These are phyloP conservation scores for Aureobasidium subglaciale DNA, from an alignment of 2,329 filamentous ascomycete genomes.

Conservation along the genomic window DNA sequence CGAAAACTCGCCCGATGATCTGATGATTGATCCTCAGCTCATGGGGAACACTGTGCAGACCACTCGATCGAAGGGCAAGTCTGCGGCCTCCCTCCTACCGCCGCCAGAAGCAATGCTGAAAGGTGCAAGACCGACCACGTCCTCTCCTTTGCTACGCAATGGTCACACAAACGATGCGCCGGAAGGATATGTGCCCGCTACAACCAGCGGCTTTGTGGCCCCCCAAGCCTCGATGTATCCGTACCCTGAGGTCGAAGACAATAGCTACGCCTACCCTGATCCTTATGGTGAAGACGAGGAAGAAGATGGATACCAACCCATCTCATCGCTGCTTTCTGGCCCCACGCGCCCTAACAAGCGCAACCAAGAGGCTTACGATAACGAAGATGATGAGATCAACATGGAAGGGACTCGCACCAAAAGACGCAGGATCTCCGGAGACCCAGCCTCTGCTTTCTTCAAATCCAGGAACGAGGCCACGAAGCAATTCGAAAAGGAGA, in stretches of 20 bases:
- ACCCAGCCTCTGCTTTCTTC: not conserved
- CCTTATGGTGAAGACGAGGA: constrained; percentile 24
- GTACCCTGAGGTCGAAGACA: constrained; percentile 24
- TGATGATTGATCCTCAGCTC: constrained; percentile 28
- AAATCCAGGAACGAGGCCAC: constrained; percentile 37
- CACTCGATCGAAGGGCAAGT: not conserved
- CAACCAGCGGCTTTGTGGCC: constrained; percentile 21
- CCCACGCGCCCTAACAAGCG: constrained; percentile 17
- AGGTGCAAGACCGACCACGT: constrained; percentile 18
- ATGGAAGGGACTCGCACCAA: constrained; percentile 29
- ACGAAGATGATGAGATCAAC: constrained; percentile 30
- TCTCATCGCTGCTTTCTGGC: constrained; percentile 17
- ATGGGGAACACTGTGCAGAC: not conserved
- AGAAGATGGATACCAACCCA: constrained; percentile 20
- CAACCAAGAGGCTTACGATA: constrained; percentile 21
- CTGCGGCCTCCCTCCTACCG: constrained; percentile 19
- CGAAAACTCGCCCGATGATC: constrained; percentile 34
- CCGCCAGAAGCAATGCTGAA: constrained; percentile 25
- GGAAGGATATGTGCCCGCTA: constrained; percentile 28
- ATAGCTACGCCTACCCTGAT: constrained; percentile 23
- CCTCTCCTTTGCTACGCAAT: constrained; percentile 12
- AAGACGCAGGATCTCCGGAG: constrained; percentile 28
- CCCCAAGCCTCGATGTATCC: constrained; percentile 28
- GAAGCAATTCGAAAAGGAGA: constrained; percentile 41
- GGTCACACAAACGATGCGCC: constrained; percentile 16